Evolutionary conservation across 352 stramenopile species (phyloP).

Genomic region (Thraustochytrium striatum): DNA sequence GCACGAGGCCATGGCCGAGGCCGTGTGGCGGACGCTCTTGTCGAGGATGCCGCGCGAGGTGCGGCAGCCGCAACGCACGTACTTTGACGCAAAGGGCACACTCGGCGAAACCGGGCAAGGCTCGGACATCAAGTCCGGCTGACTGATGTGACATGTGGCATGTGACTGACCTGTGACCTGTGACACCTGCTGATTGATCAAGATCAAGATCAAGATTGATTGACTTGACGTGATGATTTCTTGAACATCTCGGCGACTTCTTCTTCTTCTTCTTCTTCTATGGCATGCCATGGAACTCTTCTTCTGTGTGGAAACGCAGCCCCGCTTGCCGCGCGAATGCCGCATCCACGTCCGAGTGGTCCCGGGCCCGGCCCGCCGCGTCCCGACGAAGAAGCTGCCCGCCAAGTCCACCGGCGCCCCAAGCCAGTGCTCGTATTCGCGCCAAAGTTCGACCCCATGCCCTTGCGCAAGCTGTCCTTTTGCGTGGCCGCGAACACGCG

Average conservation of each 20-base stretch:
- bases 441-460: not conserved
- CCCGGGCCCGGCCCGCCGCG: not conserved
- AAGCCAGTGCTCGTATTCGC: slow-evolving; percentile 3
- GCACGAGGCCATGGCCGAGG: not conserved
- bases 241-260: not conserved
- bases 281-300: slow-evolving; percentile 26
- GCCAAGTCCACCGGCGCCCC: not conserved
- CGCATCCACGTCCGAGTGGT: not conserved
- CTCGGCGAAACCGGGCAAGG: not conserved
- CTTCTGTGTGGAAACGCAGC: not conserved
- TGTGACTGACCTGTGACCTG: too few species aligned
- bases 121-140: not conserved
- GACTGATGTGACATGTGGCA: too few species aligned
- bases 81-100: not conserved
- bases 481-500: not conserved
- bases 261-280: too few species aligned
- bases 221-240: not conserved
- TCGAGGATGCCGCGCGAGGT: not conserved
- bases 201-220: not conserved
- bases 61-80: not conserved
- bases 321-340: not conserved
- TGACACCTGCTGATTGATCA: too few species aligned
- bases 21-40: not conserved
- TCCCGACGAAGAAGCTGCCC: slow-evolving; percentile 2
- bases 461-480: slow-evolving; percentile 11